Evolutionary conservation across 1,139 yeast species (phyloP), one percentile per base, ranked within the genome.

Genomic region (Debaryomyces fabryi): DNA sequence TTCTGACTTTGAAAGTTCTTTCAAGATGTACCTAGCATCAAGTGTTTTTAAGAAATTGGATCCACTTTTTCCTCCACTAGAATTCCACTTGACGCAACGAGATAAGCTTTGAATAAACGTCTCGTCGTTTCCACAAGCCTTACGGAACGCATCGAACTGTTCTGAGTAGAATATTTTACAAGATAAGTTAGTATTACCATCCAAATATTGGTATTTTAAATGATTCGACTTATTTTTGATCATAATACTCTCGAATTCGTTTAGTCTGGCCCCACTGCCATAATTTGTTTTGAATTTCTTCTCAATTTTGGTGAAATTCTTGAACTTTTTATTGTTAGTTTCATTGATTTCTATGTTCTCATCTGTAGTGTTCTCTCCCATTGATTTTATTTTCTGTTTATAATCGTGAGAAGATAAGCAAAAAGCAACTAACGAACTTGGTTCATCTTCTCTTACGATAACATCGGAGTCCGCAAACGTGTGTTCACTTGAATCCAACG

Each of bases 21-120:
- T 95, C 39, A 95, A 85, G 47, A 95, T 89, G 55, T 92, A 83
- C 50, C 98, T 72, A 61, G 92, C 90, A 67, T 95, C 99, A 45
- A 89, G 61, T 0, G 99, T 95, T 62, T 93, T 95, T 67, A 95
- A 73, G 66, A 95, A 95, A 16, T 91, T 90, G 2, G 97, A 88
- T 0, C 98, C 98, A 65, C 96, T 88, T 64, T 93, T 93, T 38
- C 99, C 99, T 34, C 99, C 99, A 40, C 86, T 82, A 0, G 96
- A 87, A 59, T 93, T 93, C 98, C 98, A 95, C 63, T 91, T 89
- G 29, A 91, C 82, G 68, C 99, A 93, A 53, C 99, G 72, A 12
- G 97, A 86, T 48, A 95, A 78, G 65, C 97, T 90, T 64, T 91
- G 97, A 37, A 93, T 82, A 57, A 86, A 93, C 55, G 81, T 81